Evolutionary conservation across 1,139 yeast species (phyloP), one percentile per base, ranked within the genome.

Genomic region (Yamadazyma jaroonii): DNA sequence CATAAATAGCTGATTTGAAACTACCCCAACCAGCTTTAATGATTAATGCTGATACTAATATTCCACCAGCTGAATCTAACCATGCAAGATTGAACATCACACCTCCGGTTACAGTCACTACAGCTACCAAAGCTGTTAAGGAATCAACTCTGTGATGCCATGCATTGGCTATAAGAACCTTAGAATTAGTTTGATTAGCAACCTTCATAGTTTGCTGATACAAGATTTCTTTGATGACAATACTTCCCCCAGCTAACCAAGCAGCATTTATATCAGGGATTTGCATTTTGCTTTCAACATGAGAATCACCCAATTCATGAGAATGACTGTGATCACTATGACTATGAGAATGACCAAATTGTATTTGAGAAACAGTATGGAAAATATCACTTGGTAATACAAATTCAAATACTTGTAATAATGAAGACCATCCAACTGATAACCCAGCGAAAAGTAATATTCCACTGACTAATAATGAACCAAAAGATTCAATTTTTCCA

Each of bases 141-240:
- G 96, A 84, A 57, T 92, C 98, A n/a, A 92, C 90, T 46, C 98
- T 74, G 56, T 92, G 98, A 58, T 92, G 98, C 97, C 97, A 92
- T 3, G 98, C 98, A 55, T 92, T 92, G 6, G 98, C 98, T 35
- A 88, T 82, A 39, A 92, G 72, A 4, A 92, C 97, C 45, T 88
- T 86, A 2, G 97, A 88, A 53, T 87, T 84, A 23, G 89, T 78
- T 43, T 73, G 67, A 31, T 72, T 67, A 3, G 97, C 97, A 13
- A 92, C 80, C 45, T 79, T 77, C 66, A 83, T 74, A 0, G 98
- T 92, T 11, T 86, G 85, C 41, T 79, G 79, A 62, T 79, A 92
- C 33, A 92, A 77, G 74, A 95, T 73, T 59, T 92, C 98, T 56
- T 92, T 92, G 34, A 89, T 76, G 3, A 74, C 74, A 42, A 92